Evolutionary conservation across 805 yeast genomes (phyloP).

Genomic region (Yarrowia osloensis): DNA sequence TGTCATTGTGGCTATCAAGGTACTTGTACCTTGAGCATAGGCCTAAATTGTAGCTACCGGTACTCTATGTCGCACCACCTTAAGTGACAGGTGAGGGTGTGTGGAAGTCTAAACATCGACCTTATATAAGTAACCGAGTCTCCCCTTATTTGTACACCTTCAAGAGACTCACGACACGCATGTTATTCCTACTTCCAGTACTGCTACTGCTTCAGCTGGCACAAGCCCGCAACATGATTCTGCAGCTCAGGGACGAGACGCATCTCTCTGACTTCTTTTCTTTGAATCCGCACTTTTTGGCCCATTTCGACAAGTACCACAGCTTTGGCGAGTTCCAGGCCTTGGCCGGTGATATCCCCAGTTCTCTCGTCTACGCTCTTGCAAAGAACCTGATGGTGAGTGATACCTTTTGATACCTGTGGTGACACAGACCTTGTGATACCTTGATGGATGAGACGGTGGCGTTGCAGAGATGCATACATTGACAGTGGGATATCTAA

Average conservation of each 20-base stretch:
- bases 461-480: no score
- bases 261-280: slow-evolving; percentile 11
- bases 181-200: slow-evolving; percentile 1
- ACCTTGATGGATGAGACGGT: neutral
- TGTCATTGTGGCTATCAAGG: no score
- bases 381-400: slow-evolving; percentile 19
- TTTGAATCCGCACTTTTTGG: neutral
- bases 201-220: slow-evolving; percentile 12
- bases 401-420: neutral
- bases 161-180: neutral
- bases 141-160: neutral
- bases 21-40: no score
- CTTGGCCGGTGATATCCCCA: slow-evolving; percentile 20
- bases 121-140: neutral
- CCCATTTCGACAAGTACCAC: slow-evolving; percentile 30
- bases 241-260: slow-evolving; percentile 12
- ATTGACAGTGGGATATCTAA: no score
- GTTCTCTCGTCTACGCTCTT: slow-evolving; percentile 4
- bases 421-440: neutral
- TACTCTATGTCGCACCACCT: neutral
- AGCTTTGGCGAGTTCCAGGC: slow-evolving; percentile 21
- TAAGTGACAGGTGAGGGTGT: neutral
- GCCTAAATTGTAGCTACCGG: no score
- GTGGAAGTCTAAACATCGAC: neutral
- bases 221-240: slow-evolving; percentile 4